A percentile compares a stretch with the other conserved stretches of the same genome.
Conservation (phyloP, 1,284 basidiomycete genomes). For the Cryptococcus amylolentus region DNA sequence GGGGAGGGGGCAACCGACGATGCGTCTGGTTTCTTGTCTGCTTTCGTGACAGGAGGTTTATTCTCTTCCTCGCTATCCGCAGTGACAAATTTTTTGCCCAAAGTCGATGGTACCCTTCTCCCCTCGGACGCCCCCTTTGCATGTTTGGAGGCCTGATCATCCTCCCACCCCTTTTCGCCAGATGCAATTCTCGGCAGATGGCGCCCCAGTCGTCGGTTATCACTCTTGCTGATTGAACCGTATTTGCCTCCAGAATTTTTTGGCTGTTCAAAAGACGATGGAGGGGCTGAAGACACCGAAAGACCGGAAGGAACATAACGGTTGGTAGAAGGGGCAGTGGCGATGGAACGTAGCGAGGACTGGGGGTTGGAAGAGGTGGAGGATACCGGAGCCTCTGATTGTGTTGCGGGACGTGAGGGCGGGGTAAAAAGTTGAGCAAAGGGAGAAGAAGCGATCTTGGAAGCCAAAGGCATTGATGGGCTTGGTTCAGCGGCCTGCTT, state of each 20-base stretch:
- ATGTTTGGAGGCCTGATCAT: constrained; percentile 20
- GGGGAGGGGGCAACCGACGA: not conserved
- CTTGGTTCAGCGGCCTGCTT: not conserved
- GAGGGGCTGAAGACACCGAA: constrained; percentile 7
- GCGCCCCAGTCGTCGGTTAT: constrained; percentile 44
- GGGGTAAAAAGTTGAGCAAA: constrained; percentile 30
- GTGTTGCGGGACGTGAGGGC: constrained; percentile 4
- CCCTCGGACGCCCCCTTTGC: constrained; percentile 13
- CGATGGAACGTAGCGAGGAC: constrained; percentile 14
- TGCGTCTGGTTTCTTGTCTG: constrained; percentile 4
- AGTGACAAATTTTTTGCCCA: constrained; percentile 17
- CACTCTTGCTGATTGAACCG: constrained; percentile 39
- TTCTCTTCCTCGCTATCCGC: constrained; percentile 7
- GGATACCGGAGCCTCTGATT: constrained; percentile 1
- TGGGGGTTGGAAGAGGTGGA: constrained; percentile 4
- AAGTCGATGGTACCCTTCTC: constrained; percentile 22
- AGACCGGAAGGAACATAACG: constrained; percentile 31
- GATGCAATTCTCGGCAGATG: constrained; percentile 51
- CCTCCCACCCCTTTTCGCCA: constrained; percentile 45
- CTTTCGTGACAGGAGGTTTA: constrained; percentile 1
- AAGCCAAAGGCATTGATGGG: not conserved
- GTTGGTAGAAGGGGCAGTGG: constrained; percentile 18
- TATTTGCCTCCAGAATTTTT: constrained; percentile 28
- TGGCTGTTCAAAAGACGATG: constrained; percentile 4
- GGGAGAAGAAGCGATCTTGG: constrained; percentile 13